These are phyloP conservation scores for Agarophyton chilense DNA, from an alignment of 23 red algal species.

Conservation along the genomic window DNA sequence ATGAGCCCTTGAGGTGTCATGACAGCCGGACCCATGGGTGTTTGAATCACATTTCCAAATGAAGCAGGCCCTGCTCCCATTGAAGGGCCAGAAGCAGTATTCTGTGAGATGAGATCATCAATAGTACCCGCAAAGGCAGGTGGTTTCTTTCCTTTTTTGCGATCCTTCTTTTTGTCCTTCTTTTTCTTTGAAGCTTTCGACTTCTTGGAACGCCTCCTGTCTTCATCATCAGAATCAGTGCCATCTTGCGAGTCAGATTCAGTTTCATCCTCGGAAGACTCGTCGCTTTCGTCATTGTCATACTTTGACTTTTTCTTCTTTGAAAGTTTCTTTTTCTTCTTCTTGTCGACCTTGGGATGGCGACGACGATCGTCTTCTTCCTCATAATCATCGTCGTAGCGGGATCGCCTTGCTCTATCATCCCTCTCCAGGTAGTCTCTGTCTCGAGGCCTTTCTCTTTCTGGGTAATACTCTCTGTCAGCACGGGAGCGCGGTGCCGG, in stretches of 20 bases:
- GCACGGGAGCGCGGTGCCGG: conserved; percentile 30
- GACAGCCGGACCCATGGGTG: conserved; percentile 78
- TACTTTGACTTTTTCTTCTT: conserved; percentile 71
- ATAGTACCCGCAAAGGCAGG: conserved; percentile 66
- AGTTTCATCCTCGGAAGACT: conserved; percentile 52
- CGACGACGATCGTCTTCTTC: conserved; percentile 47
- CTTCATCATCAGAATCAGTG: conserved; percentile 19
- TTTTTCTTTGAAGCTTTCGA: conserved; percentile 69
- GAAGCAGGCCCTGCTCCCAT: conserved; percentile 28
- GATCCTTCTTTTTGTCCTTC: conserved; percentile 46
- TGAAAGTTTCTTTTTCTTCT: conserved; percentile 70
- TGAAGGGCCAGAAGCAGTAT: conserved; percentile 21
- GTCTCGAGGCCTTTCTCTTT: conserved; percentile 39
- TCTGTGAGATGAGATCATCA: conserved; percentile 73
- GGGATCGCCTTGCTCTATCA: conserved; percentile 22
- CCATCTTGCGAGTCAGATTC: conserved; percentile 45
- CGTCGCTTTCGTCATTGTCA: conserved; percentile 43
- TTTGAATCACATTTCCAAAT: conserved; percentile 76
- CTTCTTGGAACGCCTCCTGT: conserved; percentile 47
- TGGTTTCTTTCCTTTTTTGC: not conserved
- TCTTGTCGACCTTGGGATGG: conserved; percentile 51
- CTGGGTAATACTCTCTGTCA: conserved; percentile 28
- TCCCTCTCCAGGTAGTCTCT: conserved; percentile 49
- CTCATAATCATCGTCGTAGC: conserved; percentile 57
- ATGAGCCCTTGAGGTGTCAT: conserved; percentile 73